Evolutionary conservation across 768 basidiomycete genomes (phyloP).

Genomic region (Tulasnella calospora): DNA sequence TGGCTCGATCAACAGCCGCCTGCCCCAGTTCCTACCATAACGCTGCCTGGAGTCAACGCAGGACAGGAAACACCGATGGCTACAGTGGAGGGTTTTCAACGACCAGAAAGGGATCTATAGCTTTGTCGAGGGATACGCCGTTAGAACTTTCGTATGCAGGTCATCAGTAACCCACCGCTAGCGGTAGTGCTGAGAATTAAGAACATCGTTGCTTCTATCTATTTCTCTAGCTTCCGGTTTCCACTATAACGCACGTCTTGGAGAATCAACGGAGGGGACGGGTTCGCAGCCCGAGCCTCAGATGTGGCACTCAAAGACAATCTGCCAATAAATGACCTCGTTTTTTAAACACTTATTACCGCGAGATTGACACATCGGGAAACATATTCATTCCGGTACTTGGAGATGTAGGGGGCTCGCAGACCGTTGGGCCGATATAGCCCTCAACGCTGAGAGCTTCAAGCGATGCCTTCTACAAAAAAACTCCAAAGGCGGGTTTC

Average conservation of each 20-base stretch:
- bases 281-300: too few relatives aligned
- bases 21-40: background rate
- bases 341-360: background rate
- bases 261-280: too few relatives aligned
- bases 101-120: background rate
- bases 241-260: too few relatives aligned
- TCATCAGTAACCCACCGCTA: background rate
- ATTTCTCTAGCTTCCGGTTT: too few relatives aligned
- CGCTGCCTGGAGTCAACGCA: background rate
- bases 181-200: background rate
- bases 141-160: background rate
- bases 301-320: too few relatives aligned
- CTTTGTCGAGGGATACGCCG: background rate
- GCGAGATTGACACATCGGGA: background rate
- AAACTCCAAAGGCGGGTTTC: too few relatives aligned
- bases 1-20: background rate
- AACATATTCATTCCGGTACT: conserved; percentile 1
- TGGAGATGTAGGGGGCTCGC: conserved; percentile 24
- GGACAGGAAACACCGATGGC: background rate
- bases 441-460: too few relatives aligned
- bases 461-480: too few relatives aligned
- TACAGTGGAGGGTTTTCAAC: background rate
- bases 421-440: conserved; percentile 24
- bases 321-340: too few relatives aligned
- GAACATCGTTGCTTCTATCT: too few relatives aligned